These are phyloP conservation scores for Lecanosticta acicola DNA, from an alignment of 2,329 filamentous ascomycete species.

Conservation along the genomic window DNA sequence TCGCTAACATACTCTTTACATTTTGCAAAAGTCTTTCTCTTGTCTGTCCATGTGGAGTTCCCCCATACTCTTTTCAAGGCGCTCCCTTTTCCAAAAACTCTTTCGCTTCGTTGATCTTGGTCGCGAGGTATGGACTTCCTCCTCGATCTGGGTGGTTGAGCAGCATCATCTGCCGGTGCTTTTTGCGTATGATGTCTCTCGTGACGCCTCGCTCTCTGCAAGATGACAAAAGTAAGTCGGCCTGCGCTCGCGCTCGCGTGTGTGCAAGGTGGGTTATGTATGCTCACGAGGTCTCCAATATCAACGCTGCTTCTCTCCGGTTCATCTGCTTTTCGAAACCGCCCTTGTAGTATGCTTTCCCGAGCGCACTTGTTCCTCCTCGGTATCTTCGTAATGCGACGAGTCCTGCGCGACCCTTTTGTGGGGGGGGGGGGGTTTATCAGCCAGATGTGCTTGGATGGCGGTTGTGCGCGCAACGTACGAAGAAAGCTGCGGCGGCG, in stretches of 20 bases:
- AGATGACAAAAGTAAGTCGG: conserved; percentile 5
- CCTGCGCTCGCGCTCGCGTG: not conserved
- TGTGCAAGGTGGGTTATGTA: not conserved
- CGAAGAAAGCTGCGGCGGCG: conserved; percentile 61
- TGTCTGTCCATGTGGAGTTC: not conserved
- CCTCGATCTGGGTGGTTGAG: conserved; percentile 97
- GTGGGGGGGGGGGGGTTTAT: too few species aligned
- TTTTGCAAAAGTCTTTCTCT: too few species aligned
- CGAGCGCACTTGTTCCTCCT: conserved; percentile 67
- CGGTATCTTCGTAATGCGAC: conserved; percentile 81
- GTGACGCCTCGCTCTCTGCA: conserved; percentile 75
- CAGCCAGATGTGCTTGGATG: too few species aligned
- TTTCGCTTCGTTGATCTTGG: conserved; percentile 98
- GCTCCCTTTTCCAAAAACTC: conserved; percentile 76
- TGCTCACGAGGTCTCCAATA: conserved; percentile 79
- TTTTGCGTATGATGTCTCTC: conserved; percentile 92
- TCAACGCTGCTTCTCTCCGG: conserved; percentile 80
- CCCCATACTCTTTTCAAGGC: conserved; percentile 1
- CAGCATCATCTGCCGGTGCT: conserved; percentile 92
- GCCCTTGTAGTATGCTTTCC: conserved; percentile 94
- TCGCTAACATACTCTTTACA: conserved; percentile 14
- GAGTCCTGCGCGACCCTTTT: conserved; percentile 81
- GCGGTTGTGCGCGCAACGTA: conserved; percentile 39
- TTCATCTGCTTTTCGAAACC: conserved; percentile 98
- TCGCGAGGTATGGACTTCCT: conserved; percentile 91